Percentiles rank a stretch among this genome's conserved stretches.
Conservation (phyloP, 768 basidiomycete species). For the Phlebiopsis gigantea region DNA sequence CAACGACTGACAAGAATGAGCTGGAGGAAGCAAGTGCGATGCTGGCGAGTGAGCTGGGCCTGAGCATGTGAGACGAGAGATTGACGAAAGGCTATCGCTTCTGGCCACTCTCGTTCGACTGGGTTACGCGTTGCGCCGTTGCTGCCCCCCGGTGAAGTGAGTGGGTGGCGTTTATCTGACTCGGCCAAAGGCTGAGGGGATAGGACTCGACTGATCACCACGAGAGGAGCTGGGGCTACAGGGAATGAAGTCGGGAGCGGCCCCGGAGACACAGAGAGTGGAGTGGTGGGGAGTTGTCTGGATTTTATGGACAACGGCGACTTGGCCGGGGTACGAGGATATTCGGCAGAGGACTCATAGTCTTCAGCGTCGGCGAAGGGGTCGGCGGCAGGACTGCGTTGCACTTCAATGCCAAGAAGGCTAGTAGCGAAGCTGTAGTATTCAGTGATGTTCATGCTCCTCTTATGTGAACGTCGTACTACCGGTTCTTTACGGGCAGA, state of each 20-base stretch:
- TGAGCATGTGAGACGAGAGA: neutral
- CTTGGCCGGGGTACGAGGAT: too few relatives aligned
- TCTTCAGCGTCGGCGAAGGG: neutral
- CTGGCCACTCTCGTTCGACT: neutral
- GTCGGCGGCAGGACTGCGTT: neutral
- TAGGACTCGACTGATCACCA: too few relatives aligned
- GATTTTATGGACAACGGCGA: too few relatives aligned
- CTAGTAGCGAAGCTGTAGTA: neutral
- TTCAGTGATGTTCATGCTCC: neutral
- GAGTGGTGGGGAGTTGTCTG: too few relatives aligned
- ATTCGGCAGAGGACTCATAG: neutral
- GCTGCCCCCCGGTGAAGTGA: too few relatives aligned
- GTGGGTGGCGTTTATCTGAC: too few relatives aligned
- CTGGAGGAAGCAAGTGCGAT: conserved; percentile 18
- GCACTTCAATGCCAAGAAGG: neutral
- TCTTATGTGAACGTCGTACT: neutral
- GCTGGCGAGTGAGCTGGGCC: neutral
- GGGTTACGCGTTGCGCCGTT: too few relatives aligned
- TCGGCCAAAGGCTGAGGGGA: too few relatives aligned
- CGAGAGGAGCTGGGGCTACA: too few relatives aligned
- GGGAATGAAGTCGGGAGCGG: too few relatives aligned
- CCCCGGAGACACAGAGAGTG: too few relatives aligned
- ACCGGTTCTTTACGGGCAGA: neutral
- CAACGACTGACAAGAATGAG: conserved; percentile 21
- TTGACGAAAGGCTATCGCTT: neutral